Base-by-base conservation (phyloP, 768 basidiomycete species). In the Guyanaporus albipodus region DNA sequence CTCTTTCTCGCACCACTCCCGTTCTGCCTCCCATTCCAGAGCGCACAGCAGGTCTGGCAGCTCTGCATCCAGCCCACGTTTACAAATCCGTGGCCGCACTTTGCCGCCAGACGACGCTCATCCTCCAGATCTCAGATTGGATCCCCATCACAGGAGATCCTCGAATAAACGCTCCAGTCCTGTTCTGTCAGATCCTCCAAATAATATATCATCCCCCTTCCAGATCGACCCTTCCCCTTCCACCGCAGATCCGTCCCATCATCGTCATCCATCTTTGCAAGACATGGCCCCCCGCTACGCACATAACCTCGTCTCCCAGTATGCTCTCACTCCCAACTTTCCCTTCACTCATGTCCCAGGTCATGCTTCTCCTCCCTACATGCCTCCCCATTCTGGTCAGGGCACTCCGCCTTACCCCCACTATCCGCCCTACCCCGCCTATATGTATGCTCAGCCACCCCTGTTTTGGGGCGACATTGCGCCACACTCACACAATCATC, bases 31-130 rank as follows among this genome's bases (percentile, higher is more conserved):
- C 4, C 74, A 76, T 6, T 78, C 78, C 12, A 67, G 70, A 42
- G 57, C 64, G 23, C 71, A 74, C 36, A 78, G 77, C 37, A 67
- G 68, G 38, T 67, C 73, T 0, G 73, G 69, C 26, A 78, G 76
- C 55, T 62, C 70, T 17, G 71, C 74, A 5, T 78, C 79, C 10
- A 81, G 79, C 46, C 79, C 79, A 12, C 68, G 62, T 35, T 40
- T 70, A 12, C 61, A 62, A 46, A 41, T 68, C 31, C 67, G 73
- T 49, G 72, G 68, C 18, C 67, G 70, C 48, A 64, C 72, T 15
- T 55, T 79, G 35, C 73, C 72, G 0, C 67, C 58, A 2, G 77
- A 79, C 29, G 65, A 70, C n/a, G 10, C 52, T 34, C 43, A 43
- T 38, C 52, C 24, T 2, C 37, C 47, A 35, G 57, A 64, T 46